These are phyloP conservation scores for Eutrema salsugineum DNA, from an alignment of 441 rosid genomes.

Conservation along the genomic window DNA sequence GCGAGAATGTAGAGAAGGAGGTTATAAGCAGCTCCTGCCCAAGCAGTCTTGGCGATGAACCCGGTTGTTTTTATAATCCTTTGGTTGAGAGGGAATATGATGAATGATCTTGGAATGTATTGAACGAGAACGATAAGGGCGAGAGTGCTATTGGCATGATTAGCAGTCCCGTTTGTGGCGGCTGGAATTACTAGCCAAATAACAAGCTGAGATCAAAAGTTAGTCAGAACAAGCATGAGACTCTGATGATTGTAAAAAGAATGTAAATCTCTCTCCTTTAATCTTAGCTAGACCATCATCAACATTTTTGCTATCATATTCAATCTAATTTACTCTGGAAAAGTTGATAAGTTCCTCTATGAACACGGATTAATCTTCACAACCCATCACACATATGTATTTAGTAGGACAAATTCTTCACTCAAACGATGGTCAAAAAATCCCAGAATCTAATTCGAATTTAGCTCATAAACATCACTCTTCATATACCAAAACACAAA, in stretches of 20 bases:
- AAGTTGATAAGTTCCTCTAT: background rate
- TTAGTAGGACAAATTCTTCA: background rate
- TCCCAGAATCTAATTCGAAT: background rate
- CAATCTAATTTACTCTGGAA: background rate
- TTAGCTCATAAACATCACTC: background rate
- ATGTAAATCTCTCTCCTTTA: background rate
- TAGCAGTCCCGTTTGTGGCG: constrained; percentile 40
- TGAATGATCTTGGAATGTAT: constrained; percentile 75
- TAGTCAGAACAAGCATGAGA: constrained; percentile 13
- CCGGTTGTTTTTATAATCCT: constrained; percentile 75
- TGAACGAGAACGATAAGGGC: constrained; percentile 74
- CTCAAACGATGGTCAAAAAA: background rate
- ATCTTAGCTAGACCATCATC: background rate
- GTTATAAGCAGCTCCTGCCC: constrained; percentile 94
- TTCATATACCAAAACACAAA: background rate
- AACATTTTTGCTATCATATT: background rate
- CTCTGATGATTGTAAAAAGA: background rate
- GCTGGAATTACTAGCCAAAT: constrained; percentile 71
- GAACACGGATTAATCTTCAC: background rate
- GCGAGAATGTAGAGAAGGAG: constrained; percentile 84
- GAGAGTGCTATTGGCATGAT: constrained; percentile 62
- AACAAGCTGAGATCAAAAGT: constrained; percentile 48
- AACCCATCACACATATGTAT: background rate
- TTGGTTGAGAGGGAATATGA: constrained; percentile 72
- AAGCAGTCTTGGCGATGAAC: constrained; percentile 73